phyloP scores from a whole-genome alignment of 176 grass and related monocot species.

The Triticum urartu region DNA sequence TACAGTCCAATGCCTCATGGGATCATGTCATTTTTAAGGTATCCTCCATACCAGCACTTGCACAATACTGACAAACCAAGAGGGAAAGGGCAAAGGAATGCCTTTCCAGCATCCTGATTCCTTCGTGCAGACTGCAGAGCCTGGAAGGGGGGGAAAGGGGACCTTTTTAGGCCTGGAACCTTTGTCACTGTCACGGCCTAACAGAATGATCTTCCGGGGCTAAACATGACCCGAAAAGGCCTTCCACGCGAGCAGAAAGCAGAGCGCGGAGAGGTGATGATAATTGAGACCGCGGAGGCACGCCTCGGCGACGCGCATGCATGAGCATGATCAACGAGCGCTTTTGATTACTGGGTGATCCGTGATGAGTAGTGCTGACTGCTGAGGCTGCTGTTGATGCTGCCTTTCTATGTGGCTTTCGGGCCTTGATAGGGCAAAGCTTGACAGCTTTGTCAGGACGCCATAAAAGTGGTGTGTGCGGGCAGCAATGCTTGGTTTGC shows the following conservation, averaged over 20 bases:
- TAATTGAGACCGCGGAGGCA: slow-evolving; percentile 26
- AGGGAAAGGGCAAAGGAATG: background rate
- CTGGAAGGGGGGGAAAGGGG: background rate
- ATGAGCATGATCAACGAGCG: background rate
- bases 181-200: slow-evolving; percentile 7
- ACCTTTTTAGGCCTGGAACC: slow-evolving; percentile 25
- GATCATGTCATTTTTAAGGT: background rate
- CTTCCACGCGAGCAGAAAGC: background rate
- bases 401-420: slow-evolving; percentile 12
- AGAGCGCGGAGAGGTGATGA: background rate
- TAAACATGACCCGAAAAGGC: background rate
- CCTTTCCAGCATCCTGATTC: background rate
- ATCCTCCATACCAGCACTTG: background rate
- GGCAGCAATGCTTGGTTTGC: background rate
- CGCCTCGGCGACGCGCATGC: slow-evolving; percentile 30
- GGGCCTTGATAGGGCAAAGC: slow-evolving; percentile 21
- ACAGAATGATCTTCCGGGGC: slow-evolving; percentile 9
- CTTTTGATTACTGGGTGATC: slow-evolving; percentile 4
- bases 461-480: background rate
- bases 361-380: slow-evolving; percentile 8
- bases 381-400: background rate
- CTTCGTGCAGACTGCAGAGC: no score
- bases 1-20: background rate
- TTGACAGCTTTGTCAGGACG: background rate
- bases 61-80: background rate